A percentile compares a stretch with the other conserved stretches of the same genome.
phyloP scores from a whole-genome alignment of 805 yeast species.

The Candida ipomoeae region DNA sequence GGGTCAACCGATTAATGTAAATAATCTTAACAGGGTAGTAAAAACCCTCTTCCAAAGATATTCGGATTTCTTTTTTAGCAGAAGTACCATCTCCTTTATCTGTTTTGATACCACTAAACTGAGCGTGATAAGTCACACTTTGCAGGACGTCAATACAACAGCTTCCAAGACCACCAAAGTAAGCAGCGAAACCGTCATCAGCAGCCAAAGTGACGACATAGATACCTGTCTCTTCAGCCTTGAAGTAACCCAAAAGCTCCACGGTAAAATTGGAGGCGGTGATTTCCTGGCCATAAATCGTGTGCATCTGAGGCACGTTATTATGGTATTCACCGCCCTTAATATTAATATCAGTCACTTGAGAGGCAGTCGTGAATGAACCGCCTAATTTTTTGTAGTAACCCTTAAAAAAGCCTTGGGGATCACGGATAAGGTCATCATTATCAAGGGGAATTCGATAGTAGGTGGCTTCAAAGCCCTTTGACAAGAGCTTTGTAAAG shows the following conservation, averaged over 20 bases:
- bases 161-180: conserved; percentile 5
- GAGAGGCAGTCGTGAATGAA: too few species aligned
- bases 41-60: neutral
- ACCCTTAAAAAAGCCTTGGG: too few species aligned
- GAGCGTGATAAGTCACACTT: neutral
- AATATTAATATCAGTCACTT: neutral
- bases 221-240: conserved; percentile 7
- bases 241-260: conserved; percentile 11
- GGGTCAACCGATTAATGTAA: neutral
- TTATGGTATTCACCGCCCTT: neutral
- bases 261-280: conserved; percentile 7
- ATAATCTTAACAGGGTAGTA: conserved; percentile 4
- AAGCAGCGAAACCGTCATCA: conserved; percentile 9
- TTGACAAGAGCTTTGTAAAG: too few species aligned
- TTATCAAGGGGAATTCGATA: too few species aligned
- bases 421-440: too few species aligned
- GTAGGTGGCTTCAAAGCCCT: too few species aligned
- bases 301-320: neutral
- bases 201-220: conserved; percentile 7
- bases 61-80: neutral
- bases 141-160: conserved; percentile 7
- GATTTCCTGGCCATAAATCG: conserved; percentile 2
- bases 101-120: neutral
- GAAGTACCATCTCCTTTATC: neutral
- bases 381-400: too few species aligned